Evolutionary conservation across 768 basidiomycete genomes (phyloP), one percentile per base, ranked within the genome.

Genomic region (Hygrophoropsis aurantiaca): DNA sequence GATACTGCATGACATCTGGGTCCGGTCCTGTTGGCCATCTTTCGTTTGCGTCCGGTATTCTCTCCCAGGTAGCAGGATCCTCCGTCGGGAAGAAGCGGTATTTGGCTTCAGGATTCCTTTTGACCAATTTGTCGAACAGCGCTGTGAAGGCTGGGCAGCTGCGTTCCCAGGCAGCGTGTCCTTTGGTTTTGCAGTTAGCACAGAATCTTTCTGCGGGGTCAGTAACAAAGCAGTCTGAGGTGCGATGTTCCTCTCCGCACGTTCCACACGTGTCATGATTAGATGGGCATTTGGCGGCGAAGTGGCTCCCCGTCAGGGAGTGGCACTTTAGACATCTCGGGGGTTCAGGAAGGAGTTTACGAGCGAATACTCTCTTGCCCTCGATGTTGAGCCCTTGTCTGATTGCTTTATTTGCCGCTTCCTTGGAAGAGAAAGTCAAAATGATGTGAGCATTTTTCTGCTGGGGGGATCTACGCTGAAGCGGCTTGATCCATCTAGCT

Each of bases 251-350:
- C 10, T 23, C 10, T 11, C 42, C 27, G 4, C 48, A 53, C 1
- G 35, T 45, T 1, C 47, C 20, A 9, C 48, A 49, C 2, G 11
- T 38, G 16, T 42, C 21, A 1, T 24, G n/a, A 11, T 34, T 15
- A 3, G 32, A n/a, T 6, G 18, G 19, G 13, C 49, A 51, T 40
- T 51, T 36, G 2, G 18, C 7, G 3, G 40, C 45, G 0, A 50
- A 18, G 40, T 50, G 44, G 1, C 25, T 27, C 3, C 44, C 42
- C n/a, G 15, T 39, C 4, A 37, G 26, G 3, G n/a, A 4, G 33
- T 66, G 65, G 43, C 64, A 68, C 18, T 61, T 60, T 18, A 57
- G 20, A 55, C 66, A 68, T 5, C 54, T 46, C 20, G 21, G 23
- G 8, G 58, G 62, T 36, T 66, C 65, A 3, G 46, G 13, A 2